phyloP scores from a whole-genome alignment of 2,329 filamentous ascomycete genomes.

The Claviceps paspali region DNA sequence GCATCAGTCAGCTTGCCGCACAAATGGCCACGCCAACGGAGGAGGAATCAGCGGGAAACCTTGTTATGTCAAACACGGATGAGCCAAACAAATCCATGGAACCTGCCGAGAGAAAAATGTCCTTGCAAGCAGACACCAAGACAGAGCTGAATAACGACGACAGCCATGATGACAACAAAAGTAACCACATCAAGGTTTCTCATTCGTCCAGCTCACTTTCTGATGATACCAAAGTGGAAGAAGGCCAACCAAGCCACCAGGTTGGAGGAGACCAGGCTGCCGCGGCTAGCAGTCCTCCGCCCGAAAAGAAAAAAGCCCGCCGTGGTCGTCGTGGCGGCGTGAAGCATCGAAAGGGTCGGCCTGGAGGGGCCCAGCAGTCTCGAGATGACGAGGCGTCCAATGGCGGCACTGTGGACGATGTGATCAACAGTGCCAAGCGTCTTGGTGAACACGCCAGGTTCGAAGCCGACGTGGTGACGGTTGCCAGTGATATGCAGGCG shows the following conservation, averaged over 20 bases:
- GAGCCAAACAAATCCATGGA: neutral
- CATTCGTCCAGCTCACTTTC: neutral
- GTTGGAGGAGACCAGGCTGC: neutral
- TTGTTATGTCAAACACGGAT: neutral
- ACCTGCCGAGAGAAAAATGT: neutral
- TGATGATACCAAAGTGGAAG: neutral
- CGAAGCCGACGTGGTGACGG: constrained; percentile 46
- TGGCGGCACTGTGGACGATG: constrained; percentile 43
- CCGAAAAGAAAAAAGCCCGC: constrained; percentile 50
- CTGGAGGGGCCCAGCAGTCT: constrained; percentile 35
- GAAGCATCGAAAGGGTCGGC: constrained; percentile 46
- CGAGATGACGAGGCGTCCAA: constrained; percentile 29
- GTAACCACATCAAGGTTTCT: neutral
- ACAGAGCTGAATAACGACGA: neutral
- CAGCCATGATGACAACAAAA: neutral
- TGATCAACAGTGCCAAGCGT: constrained; percentile 42
- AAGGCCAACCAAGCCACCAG: constrained; percentile 1
- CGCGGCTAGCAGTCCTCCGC: neutral
- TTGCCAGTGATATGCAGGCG: constrained; percentile 41
- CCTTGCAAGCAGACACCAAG: neutral
- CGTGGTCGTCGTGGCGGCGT: constrained; percentile 58
- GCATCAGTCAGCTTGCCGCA: neutral
- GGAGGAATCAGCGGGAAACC: neutral
- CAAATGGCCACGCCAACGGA: neutral
- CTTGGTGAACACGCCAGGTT: constrained; percentile 37